phyloP scores from a whole-genome alignment of 2,329 filamentous ascomycete species.

The Phialocephala subalpina region DNA sequence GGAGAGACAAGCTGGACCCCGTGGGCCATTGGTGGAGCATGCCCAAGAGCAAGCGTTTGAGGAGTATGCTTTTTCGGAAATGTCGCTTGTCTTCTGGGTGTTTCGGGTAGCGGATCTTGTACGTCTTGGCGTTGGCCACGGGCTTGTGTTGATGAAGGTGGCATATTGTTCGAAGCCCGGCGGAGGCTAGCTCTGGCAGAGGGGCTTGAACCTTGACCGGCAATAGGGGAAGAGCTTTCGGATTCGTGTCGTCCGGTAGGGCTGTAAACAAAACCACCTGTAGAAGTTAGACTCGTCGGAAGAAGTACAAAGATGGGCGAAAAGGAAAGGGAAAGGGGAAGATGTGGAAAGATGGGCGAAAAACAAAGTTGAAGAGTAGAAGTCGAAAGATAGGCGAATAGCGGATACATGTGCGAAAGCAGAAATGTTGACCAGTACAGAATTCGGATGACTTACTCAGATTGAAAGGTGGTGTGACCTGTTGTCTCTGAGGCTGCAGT shows the following conservation, averaged over 20 bases:
- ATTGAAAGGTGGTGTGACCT: constrained; percentile 41
- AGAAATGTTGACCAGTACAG: not conserved
- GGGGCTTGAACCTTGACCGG: constrained; percentile 39
- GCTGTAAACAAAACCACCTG: constrained; percentile 36
- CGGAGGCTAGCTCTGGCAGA: constrained; percentile 38
- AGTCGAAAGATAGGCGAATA: not conserved
- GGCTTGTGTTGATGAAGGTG: constrained; percentile 8
- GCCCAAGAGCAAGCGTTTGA: constrained; percentile 30
- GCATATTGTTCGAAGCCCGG: constrained; percentile 28
- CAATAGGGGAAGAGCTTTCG: constrained; percentile 33
- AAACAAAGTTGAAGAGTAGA: not conserved
- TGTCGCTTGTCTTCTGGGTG: constrained; percentile 24
- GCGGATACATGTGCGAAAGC: not conserved
- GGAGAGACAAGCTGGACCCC: constrained; percentile 68
- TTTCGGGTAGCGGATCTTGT: constrained; percentile 17
- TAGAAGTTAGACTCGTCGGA: constrained; percentile 25
- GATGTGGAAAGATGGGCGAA: not conserved
- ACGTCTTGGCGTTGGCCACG: constrained; percentile 7
- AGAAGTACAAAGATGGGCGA: not conserved
- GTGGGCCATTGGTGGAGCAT: constrained; percentile 42
- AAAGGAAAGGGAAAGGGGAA: not conserved
- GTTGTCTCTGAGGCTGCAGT: constrained; percentile 38
- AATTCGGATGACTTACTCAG: constrained; percentile 34
- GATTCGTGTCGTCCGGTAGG: constrained; percentile 21
- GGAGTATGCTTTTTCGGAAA: constrained; percentile 13